These are phyloP conservation scores for Fallopia convolvulus DNA, from an alignment of 148 eudicot genomes.

Conservation along the genomic window DNA sequence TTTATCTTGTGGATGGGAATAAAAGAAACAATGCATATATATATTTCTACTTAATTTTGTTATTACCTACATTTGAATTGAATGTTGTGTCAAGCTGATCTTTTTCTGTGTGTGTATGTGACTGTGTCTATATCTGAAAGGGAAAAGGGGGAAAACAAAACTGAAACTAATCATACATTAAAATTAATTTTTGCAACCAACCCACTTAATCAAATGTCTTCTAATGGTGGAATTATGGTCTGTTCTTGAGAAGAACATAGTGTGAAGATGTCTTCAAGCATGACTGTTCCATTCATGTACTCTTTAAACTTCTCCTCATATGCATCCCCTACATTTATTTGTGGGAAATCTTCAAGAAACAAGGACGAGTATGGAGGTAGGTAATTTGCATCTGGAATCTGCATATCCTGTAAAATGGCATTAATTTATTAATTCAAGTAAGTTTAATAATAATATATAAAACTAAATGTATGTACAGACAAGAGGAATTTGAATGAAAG, in stretches of 20 bases:
- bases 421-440: no score
- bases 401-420: not conserved
- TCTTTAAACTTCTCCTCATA: slow-evolving; percentile 2
- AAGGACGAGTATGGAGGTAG: not conserved
- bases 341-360: slow-evolving; percentile 5
- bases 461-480: not conserved
- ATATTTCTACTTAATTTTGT: not conserved
- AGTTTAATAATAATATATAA: not conserved
- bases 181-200: not conserved
- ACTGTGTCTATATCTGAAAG: not conserved
- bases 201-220: not conserved
- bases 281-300: slow-evolving; percentile 3
- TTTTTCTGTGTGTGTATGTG: not conserved
- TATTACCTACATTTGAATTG: slow-evolving; percentile 6
- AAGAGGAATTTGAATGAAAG: not conserved
- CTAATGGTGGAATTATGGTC: not conserved
- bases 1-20: not conserved
- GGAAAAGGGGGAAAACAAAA: not conserved
- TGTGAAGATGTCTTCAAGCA: slow-evolving; percentile 3
- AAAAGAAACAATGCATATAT: not conserved
- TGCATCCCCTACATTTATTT: not conserved
- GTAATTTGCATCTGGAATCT: slow-evolving; percentile 2
- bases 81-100: not conserved
- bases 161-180: not conserved
- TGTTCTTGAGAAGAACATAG: slow-evolving; percentile 7